phyloP scores from a whole-genome alignment of 2,329 filamentous ascomycete genomes.

The Raffaelea arxii region DNA sequence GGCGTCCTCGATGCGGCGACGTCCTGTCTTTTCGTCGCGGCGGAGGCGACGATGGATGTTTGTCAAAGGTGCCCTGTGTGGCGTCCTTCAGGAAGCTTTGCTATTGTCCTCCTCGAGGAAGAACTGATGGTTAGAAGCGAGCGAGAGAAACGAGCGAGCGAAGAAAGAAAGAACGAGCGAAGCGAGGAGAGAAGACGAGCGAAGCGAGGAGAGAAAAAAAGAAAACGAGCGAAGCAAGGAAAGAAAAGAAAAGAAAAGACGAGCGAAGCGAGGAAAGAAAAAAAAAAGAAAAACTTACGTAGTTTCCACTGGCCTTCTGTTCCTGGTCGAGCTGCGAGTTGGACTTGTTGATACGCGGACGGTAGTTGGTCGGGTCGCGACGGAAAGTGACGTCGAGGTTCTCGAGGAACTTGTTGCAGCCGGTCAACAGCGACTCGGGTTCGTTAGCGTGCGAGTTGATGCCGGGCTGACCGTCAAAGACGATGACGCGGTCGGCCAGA shows the following conservation, averaged over 20 bases:
- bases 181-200: no score
- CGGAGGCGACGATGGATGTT: not conserved
- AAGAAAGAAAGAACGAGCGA: not conserved
- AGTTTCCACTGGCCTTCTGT: conserved; percentile 90
- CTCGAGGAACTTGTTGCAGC: conserved; percentile 94
- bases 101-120: conserved; percentile 73
- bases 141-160: no score
- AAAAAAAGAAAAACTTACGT: conserved; percentile 44
- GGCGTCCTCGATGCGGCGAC: conserved; percentile 1
- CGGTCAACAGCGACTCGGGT: conserved; percentile 85
- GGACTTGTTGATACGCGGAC: conserved; percentile 96
- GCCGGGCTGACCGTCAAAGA: conserved; percentile 92
- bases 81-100: conserved; percentile 54
- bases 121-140: conserved; percentile 46
- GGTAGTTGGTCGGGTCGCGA: conserved; percentile 90
- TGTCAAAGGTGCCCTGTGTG: conserved; percentile 28
- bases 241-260: no score
- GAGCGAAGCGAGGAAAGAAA: no score
- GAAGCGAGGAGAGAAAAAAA: no score
- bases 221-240: no score
- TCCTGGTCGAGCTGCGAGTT: conserved; percentile 95
- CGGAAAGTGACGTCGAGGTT: conserved; percentile 98
- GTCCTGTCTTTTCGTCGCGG: not conserved
- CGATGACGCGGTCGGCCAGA: conserved; percentile 86
- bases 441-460: conserved; percentile 78